phyloP scores from a whole-genome alignment of 2,329 filamentous ascomycete genomes.

The Epichloe baconii region DNA sequence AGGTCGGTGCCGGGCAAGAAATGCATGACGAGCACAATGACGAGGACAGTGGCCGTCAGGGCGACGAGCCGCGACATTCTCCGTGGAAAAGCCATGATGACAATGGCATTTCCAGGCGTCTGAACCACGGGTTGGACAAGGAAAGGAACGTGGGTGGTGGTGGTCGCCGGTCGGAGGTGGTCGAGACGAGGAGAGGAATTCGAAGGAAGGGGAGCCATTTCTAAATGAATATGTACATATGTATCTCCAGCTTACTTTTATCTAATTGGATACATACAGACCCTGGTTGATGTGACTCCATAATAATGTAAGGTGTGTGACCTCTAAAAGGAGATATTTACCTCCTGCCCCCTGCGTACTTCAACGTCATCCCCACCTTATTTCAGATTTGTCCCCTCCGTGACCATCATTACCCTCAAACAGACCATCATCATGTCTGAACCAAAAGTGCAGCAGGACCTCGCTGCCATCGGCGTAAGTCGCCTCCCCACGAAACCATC shows the following conservation, averaged over 20 bases:
- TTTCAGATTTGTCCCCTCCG: background rate
- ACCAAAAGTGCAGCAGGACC: background rate
- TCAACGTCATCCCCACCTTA: no score
- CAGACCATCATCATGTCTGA: background rate
- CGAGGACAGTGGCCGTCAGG: slow-evolving; percentile 10
- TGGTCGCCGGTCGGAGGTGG: background rate
- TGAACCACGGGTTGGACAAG: background rate
- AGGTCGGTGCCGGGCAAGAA: slow-evolving; percentile 8
- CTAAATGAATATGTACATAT: no score
- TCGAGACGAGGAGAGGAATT: background rate
- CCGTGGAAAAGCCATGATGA: slow-evolving; percentile 13
- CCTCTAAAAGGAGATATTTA: no score
- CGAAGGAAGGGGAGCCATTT: no score
- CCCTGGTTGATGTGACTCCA: no score
- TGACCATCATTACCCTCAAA: background rate
- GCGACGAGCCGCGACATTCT: slow-evolving; percentile 12
- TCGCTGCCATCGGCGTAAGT: slow-evolving; percentile 5
- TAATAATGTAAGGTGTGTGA: no score
- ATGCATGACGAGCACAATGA: slow-evolving; percentile 12
- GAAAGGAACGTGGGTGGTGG: background rate
- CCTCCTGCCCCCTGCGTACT: no score
- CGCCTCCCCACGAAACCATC: background rate
- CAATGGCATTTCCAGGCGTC: slow-evolving; percentile 3
- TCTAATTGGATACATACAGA: no score
- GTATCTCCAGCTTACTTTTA: no score